Base-by-base conservation (phyloP, 176 grass and related monocot genomes). In the Echinochloa phyllopogon region DNA sequence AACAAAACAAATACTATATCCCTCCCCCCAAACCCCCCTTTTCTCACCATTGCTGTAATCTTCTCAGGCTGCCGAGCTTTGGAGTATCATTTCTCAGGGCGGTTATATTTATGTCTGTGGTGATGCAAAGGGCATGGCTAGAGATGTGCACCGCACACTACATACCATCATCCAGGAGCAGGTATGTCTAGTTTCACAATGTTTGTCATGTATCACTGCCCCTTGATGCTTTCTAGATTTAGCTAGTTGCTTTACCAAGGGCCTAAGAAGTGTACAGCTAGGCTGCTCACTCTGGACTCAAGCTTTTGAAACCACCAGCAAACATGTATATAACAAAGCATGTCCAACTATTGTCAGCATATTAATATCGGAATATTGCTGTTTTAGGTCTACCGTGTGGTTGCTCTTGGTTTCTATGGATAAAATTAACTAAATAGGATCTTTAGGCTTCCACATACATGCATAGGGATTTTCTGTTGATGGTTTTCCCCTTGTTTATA, bases 51-150 rank as follows among this genome's bases (percentile, higher is more conserved):
- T 52, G 18, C 27, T 36, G 37, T 83, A 40, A 49, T 62, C 75
- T 59, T 89, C 11, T 13, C 84, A 98, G 96, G 93, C 93, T 48
- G 33, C 63, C 27, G 87, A 98, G 36, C 75, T 98, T 18, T 98
- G 96, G 96, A 85, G 75, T 57, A 86, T 89, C 42, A 92, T 98
- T 88, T 98, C 89, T 63, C 87, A 94, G 79, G 93, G 91, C 0
- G 96, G 93, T 77, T 98, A 94, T 79, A 59, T 98, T 74, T 98
- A 95, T 53, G 93, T 98, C 27, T 98, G 96, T 40, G 96, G 96
- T 55, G 93, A 98, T 14, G 96, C 96, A 0, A 98, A 95, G 75
- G 96, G 96, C 48, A 98, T 98, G 96, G 96, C 93, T 41, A 93
- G 91, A 87, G 96, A 98, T 83, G 96, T 98, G 42, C 96, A 98